Evolutionary conservation across 345 rosid species (phyloP).

Genomic region (Dimocarpus longan): DNA sequence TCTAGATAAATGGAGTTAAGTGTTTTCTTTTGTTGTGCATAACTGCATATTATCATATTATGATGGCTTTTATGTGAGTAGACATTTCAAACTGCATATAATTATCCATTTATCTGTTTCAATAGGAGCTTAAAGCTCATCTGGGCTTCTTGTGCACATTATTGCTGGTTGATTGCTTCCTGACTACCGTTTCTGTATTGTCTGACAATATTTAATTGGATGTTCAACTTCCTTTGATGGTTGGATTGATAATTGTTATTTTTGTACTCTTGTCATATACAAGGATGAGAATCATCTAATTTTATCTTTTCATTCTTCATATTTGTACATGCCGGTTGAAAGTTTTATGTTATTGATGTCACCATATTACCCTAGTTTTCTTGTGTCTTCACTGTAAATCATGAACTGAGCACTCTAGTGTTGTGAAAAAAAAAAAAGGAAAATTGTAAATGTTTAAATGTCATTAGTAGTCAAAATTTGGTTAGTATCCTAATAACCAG

Average conservation of each 20-base stretch:
- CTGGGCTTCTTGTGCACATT: background rate
- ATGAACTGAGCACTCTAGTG: too few species aligned
- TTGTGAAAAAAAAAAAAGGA: too few species aligned
- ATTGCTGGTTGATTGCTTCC: background rate
- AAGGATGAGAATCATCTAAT: too few species aligned
- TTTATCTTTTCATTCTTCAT: background rate
- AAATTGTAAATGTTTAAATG: background rate
- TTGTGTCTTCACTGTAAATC: too few species aligned
- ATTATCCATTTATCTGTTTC: background rate
- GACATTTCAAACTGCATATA: background rate
- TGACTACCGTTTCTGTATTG: background rate
- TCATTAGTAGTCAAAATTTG: background rate
- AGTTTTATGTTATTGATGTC: background rate
- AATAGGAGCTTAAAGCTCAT: background rate
- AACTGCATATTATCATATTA: slow-evolving; percentile 1
- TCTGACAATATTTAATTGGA: background rate
- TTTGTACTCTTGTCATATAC: too few species aligned
- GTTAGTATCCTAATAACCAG: background rate
- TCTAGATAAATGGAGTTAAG: background rate
- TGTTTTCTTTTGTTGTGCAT: slow-evolving; percentile 3
- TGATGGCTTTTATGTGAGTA: background rate
- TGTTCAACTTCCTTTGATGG: background rate
- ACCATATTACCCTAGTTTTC: too few species aligned
- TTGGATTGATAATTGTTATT: too few species aligned
- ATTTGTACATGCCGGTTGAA: background rate